A percentile compares a stretch with the other conserved stretches of the same genome.
These are phyloP conservation scores for Pugionium dolabratum DNA, from an alignment of 345 rosid species.

Conservation along the genomic window DNA sequence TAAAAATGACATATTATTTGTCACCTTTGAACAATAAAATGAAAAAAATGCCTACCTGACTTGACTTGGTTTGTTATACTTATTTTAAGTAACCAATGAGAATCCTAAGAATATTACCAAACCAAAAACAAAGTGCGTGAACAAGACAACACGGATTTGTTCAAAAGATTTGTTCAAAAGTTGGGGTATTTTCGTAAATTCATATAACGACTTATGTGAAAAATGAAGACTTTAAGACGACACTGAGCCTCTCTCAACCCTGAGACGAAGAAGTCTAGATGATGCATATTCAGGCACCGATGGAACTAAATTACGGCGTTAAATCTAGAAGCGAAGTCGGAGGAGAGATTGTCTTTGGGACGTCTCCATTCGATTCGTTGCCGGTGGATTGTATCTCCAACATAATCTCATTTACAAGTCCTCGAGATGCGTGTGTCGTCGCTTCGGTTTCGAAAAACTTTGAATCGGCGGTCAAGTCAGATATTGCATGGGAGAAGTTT, in stretches of 20 bases:
- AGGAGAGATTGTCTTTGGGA: neutral
- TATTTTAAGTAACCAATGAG: neutral
- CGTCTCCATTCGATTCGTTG: neutral
- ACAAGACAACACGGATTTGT: neutral
- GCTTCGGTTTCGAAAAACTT: conserved; percentile 48
- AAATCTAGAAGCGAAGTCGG: neutral
- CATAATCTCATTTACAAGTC: conserved; percentile 48
- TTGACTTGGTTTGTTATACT: conserved; percentile 22
- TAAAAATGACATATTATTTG: neutral
- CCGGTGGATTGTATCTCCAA: conserved; percentile 48
- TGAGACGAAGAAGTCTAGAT: neutral
- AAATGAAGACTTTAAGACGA: no score
- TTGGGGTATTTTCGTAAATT: neutral
- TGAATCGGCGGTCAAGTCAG: conserved; percentile 45
- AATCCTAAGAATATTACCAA: neutral
- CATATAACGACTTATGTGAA: neutral
- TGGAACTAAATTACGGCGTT: neutral
- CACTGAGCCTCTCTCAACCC: neutral
- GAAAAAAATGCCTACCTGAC: conserved; percentile 28
- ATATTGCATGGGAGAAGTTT: conserved; percentile 52
- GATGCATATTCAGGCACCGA: neutral
- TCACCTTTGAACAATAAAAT: conserved; percentile 2
- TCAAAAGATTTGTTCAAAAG: no score
- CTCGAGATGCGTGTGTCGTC: conserved; percentile 45
- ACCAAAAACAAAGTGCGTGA: conserved; percentile 1